phyloP scores from a whole-genome alignment of 2,329 filamentous ascomycete genomes.

The Colletotrichum cereale region DNA sequence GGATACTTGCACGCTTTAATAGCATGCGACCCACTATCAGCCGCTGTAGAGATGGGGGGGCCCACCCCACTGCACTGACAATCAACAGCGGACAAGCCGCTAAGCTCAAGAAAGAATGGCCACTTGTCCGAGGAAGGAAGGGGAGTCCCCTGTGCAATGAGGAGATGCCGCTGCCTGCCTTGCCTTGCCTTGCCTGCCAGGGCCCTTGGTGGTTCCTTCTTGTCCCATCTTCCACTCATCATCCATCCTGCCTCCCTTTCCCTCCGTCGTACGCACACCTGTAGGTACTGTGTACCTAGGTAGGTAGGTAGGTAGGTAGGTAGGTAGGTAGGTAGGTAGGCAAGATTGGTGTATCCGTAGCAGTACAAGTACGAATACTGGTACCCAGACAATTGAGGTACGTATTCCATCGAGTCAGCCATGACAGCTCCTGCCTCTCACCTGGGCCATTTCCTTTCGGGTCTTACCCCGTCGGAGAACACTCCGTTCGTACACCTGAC shows the following conservation, averaged over 20 bases:
- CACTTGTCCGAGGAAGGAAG: neutral
- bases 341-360: too few relatives aligned
- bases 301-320: too few relatives aligned
- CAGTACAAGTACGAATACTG: too few relatives aligned
- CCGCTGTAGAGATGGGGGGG: conserved; percentile 24
- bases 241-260: neutral
- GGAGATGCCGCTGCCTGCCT: neutral
- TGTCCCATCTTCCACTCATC: neutral
- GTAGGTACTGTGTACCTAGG: too few relatives aligned
- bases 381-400: neutral
- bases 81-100: conserved; percentile 10
- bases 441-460: neutral
- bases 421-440: neutral
- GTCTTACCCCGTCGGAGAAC: conserved; percentile 21
- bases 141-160: conserved; percentile 14
- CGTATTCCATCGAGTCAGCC: neutral
- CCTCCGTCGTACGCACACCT: neutral
- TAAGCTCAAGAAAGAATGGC: conserved; percentile 7
- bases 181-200: neutral
- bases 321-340: neutral
- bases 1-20: neutral
- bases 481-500: conserved; percentile 30
- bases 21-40: conserved; percentile 15
- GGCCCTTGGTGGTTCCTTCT: conserved; percentile 3
- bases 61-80: conserved; percentile 3